phyloP scores from a whole-genome alignment of 2,329 filamentous ascomycete genomes.

The Colletotrichum trifolii region DNA sequence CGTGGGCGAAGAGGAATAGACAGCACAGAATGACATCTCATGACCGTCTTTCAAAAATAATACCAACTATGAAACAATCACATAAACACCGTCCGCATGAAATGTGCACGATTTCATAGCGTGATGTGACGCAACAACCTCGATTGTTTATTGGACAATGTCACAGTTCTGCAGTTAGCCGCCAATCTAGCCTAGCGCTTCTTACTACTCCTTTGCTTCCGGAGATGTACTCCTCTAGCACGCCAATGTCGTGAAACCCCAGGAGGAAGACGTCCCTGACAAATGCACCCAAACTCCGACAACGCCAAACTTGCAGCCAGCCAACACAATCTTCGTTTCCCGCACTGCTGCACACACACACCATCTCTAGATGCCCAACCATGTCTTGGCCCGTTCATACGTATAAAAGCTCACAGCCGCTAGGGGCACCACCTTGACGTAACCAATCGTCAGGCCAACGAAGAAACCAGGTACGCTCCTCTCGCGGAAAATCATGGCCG shows the following conservation, averaged over 20 bases:
- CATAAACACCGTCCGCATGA: background rate
- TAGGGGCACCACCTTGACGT: slow-evolving; percentile 94
- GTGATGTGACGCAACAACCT: slow-evolving; percentile 11
- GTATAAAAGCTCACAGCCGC: slow-evolving; percentile 76
- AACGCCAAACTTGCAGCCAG: slow-evolving; percentile 30
- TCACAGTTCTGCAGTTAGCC: slow-evolving; percentile 20
- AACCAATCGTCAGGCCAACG: slow-evolving; percentile 92
- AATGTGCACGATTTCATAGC: background rate
- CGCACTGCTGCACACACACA: background rate
- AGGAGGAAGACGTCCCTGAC: background rate
- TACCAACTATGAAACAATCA: background rate
- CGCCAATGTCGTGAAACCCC: slow-evolving; percentile 19
- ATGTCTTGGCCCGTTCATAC: slow-evolving; percentile 72
- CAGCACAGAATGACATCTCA: background rate
- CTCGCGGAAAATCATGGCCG: slow-evolving; percentile 78
- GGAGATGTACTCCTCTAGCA: slow-evolving; percentile 13
- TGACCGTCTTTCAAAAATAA: too few species aligned
- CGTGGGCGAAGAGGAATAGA: slow-evolving; percentile 45
- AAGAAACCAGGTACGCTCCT: slow-evolving; percentile 86
- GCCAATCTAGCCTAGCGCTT: slow-evolving; percentile 28
- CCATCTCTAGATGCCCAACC: slow-evolving; percentile 70
- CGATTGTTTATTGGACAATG: slow-evolving; percentile 24
- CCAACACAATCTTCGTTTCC: background rate
- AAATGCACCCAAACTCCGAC: slow-evolving; percentile 31
- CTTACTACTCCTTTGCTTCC: slow-evolving; percentile 9